Conservation (phyloP, 2,329 filamentous ascomycete species). For the Xylariaceae sp. region DNA sequence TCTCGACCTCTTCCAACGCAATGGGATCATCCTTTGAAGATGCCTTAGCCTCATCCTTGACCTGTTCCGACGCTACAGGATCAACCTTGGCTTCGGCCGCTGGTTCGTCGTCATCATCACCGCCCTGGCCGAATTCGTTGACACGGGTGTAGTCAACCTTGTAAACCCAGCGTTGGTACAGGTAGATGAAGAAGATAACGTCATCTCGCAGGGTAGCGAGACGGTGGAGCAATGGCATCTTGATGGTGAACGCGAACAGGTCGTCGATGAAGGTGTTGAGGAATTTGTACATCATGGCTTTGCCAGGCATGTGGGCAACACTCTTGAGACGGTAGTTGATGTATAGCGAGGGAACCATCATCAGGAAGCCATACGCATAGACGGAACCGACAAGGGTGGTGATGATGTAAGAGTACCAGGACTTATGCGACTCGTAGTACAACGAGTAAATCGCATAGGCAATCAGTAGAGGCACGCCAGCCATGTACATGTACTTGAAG, state of each 20-base stretch:
- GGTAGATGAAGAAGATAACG: slow-evolving; percentile 94
- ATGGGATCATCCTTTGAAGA: no score
- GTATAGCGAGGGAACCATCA: slow-evolving; percentile 97
- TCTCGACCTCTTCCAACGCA: no score
- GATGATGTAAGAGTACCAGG: slow-evolving; percentile 96
- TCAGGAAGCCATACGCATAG: slow-evolving; percentile 96
- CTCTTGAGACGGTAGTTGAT: slow-evolving; percentile 98
- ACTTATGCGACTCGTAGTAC: slow-evolving; percentile 91
- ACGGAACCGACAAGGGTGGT: slow-evolving; percentile 92
- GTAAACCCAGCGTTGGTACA: slow-evolving; percentile 93
- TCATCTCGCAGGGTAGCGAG: slow-evolving; percentile 91
- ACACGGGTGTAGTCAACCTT: slow-evolving; percentile 85
- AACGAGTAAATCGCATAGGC: slow-evolving; percentile 91
- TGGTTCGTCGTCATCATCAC: slow-evolving; percentile 72
- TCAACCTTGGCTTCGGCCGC: slow-evolving; percentile 31
- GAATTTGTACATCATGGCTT: slow-evolving; percentile 98
- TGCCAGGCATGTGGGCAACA: slow-evolving; percentile 93
- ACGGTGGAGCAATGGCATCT: slow-evolving; percentile 93
- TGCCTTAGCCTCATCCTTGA: slow-evolving; percentile 37
- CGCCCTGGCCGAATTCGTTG: slow-evolving; percentile 97
- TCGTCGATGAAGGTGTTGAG: slow-evolving; percentile 99
- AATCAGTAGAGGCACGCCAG: slow-evolving; percentile 80
- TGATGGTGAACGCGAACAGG: slow-evolving; percentile 97
- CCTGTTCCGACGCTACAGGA: slow-evolving; percentile 26
- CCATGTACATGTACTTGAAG: slow-evolving; percentile 93